phyloP scores from a whole-genome alignment of 192 early-diverging fungal genomes.

The Backusella luteola region DNA sequence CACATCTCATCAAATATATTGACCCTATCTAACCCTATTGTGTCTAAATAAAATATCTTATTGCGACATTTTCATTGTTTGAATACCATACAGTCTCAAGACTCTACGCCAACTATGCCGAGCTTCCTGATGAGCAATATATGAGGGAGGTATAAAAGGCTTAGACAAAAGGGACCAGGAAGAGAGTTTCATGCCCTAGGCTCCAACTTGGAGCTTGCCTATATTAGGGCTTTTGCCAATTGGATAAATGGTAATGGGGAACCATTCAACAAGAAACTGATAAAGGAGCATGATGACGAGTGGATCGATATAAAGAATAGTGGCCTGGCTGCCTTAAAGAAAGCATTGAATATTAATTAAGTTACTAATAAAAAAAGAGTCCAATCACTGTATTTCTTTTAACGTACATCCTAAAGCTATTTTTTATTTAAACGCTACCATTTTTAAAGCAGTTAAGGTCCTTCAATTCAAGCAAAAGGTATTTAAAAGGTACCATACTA shows the following conservation, averaged over 20 bases:
- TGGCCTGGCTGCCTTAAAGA: no score
- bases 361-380: no score
- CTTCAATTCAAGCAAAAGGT: no score
- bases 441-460: not conserved
- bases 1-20: no score
- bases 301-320: no score
- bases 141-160: not conserved
- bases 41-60: not conserved
- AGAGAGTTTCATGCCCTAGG: not conserved
- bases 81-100: slow-evolving; percentile 51
- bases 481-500: no score
- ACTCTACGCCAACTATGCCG: not conserved
- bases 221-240: not conserved
- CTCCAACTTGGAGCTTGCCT: not conserved
- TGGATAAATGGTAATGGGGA: not conserved
- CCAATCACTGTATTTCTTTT: no score
- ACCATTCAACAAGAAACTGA: no score
- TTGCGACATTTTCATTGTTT: slow-evolving; percentile 59
- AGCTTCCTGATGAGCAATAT: not conserved
- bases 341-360: no score
- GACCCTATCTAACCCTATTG: no score
- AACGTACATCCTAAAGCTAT: no score
- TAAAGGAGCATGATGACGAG: no score
- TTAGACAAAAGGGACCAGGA: not conserved
- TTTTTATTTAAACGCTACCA: not conserved